Evolutionary conservation across 2,329 filamentous ascomycete species (phyloP).

Genomic region (Chaetothyriales sp.): DNA sequence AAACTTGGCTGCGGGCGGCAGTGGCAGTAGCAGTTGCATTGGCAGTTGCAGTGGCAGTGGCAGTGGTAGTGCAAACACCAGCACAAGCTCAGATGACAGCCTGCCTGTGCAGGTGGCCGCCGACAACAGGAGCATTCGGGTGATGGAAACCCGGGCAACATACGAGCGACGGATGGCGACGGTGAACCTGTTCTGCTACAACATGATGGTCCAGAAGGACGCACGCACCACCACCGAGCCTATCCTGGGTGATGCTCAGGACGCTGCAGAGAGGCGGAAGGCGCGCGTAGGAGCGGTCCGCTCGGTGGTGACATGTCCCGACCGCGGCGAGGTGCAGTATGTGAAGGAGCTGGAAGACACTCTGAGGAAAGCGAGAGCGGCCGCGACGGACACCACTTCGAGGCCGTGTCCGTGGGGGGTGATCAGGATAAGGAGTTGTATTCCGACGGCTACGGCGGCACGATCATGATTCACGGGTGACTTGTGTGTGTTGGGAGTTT

Average conservation of each 20-base stretch:
- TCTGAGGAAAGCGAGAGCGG: neutral
- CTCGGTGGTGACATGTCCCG: neutral
- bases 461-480: neutral
- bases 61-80: too few species aligned
- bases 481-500: neutral
- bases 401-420: neutral
- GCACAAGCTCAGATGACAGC: too few species aligned
- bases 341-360: neutral
- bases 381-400: neutral
- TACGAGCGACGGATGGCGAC: neutral
- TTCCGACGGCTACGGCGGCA: neutral
- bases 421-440: neutral
- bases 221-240: neutral
- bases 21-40: too few species aligned
- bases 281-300: neutral
- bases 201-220: neutral
- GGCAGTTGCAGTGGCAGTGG: too few species aligned
- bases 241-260: neutral
- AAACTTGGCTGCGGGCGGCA: neutral
- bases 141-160: neutral
- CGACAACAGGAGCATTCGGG: neutral
- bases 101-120: neutral
- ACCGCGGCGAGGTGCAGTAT: neutral
- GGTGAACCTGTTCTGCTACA: neutral
- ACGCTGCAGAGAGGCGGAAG: neutral